A percentile compares a stretch with the other conserved stretches of the same genome.
phyloP scores from a whole-genome alignment of 495 filamentous ascomycete species.

The Neurospora tetrasperma region DNA sequence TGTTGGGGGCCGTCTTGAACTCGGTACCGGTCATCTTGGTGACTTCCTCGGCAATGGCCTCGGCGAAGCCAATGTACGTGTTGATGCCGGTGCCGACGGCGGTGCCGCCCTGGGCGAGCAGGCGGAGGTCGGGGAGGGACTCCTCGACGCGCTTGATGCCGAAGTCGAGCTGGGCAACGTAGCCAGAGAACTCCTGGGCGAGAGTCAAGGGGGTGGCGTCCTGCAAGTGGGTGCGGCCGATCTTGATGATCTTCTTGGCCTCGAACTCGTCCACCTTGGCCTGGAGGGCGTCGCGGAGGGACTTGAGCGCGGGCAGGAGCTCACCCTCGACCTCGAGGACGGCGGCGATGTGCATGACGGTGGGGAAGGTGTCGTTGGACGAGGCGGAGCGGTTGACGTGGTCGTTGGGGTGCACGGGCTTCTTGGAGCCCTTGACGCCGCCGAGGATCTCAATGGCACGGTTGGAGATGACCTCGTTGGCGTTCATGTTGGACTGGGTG shows the following conservation, averaged over 20 bases:
- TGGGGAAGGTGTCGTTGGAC: constrained; percentile 98
- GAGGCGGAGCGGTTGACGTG: constrained; percentile 99
- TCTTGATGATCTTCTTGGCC: constrained; percentile 84
- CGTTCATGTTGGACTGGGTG: constrained; percentile 99
- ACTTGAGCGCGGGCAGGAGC: constrained; percentile 72
- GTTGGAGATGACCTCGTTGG: constrained; percentile 99
- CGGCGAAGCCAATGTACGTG: constrained; percentile 92
- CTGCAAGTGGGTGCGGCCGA: constrained; percentile 94
- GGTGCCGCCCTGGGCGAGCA: constrained; percentile 91
- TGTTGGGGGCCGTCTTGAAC: constrained; percentile 96
- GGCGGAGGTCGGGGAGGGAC: constrained; percentile 70
- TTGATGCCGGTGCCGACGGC: constrained; percentile 97
- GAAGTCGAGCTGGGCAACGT: constrained; percentile 85
- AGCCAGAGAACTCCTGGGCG: constrained; percentile 96
- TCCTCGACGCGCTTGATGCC: constrained; percentile 81
- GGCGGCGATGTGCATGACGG: constrained; percentile 98
- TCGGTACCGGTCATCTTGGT: constrained; percentile 81
- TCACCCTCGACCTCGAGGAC: constrained; percentile 83
- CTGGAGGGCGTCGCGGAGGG: constrained; percentile 72
- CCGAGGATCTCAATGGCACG: constrained; percentile 97
- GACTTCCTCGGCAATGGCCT: constrained; percentile 82
- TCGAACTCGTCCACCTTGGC: constrained; percentile 85
- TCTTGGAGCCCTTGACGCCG: constrained; percentile 88
- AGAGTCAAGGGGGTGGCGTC: constrained; percentile 94
- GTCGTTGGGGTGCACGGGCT: constrained; percentile 97